Evolutionary conservation across 108 stramenopile genomes (phyloP).

Genomic region (Cyclostephanos tholiformis): DNA sequence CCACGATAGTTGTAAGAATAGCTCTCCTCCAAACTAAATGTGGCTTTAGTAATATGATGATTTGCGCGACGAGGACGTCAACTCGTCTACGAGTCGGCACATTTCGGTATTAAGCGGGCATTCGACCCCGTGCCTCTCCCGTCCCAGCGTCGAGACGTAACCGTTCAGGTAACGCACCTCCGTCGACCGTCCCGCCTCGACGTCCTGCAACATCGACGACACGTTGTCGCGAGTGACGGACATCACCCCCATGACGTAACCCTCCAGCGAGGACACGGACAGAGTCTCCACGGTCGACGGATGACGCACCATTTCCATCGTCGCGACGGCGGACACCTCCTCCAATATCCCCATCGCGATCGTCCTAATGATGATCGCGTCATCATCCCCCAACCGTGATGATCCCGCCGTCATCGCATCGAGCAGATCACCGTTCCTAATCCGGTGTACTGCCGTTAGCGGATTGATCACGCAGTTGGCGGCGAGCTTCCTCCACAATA

Average conservation of each 20-base stretch:
- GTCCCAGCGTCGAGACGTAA: conserved; percentile 62
- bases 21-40: too few relatives aligned
- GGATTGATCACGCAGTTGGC: conserved; percentile 83
- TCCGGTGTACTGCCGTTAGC: conserved; percentile 54
- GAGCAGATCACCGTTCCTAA: conserved; percentile 37
- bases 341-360: conserved; percentile 25
- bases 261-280: conserved; percentile 20
- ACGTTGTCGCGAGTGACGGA: conserved; percentile 63
- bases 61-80: background rate
- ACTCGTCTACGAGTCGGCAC: conserved; percentile 38
- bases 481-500: conserved; percentile 78
- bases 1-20: too few relatives aligned
- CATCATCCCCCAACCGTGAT: background rate
- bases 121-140: conserved; percentile 48
- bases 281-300: conserved; percentile 20
- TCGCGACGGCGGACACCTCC: conserved; percentile 43
- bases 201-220: conserved; percentile 84
- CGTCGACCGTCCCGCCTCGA: conserved; percentile 45
- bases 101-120: conserved; percentile 59
- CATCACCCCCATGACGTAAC: conserved; percentile 67
- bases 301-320: conserved; percentile 21
- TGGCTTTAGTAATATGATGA: too few relatives aligned
- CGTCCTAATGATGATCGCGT: background rate
- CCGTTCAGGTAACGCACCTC: conserved; percentile 85
- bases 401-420: conserved; percentile 1